A percentile compares a stretch with the other conserved stretches of the same genome.
phyloP scores from a whole-genome alignment of 805 yeast species.

The Wickerhamiella siamensis region DNA sequence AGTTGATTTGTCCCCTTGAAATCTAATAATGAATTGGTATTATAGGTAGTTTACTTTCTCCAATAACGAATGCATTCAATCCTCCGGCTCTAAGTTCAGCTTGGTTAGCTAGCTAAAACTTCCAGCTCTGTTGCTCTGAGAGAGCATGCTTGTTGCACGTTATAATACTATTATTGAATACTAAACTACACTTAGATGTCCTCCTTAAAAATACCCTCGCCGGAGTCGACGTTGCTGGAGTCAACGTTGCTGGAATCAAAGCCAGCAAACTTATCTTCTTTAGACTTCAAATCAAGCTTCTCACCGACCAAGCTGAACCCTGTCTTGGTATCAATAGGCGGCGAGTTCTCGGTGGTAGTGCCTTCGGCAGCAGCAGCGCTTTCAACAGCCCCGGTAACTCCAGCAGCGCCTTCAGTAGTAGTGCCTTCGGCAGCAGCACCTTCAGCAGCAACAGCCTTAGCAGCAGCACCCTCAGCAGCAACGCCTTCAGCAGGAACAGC shows the following conservation, averaged over 20 bases:
- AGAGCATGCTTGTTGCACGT: no score
- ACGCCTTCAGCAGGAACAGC: background rate
- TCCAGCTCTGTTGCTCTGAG: no score
- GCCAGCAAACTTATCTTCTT: constrained; percentile 14
- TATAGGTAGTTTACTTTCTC: no score
- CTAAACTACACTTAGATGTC: constrained; percentile 11
- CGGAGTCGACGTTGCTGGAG: constrained; percentile 9
- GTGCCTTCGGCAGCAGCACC: background rate
- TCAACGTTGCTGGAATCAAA: constrained; percentile 20
- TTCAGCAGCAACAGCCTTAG: background rate
- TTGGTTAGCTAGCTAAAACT: no score
- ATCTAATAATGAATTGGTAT: no score
- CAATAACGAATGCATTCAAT: no score
- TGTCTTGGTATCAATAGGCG: constrained; percentile 22
- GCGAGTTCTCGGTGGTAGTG: constrained; percentile 17
- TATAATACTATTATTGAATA: background rate
- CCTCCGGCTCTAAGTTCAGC: no score
- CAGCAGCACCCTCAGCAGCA: background rate
- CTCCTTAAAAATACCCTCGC: constrained; percentile 18
- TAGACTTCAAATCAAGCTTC: constrained; percentile 1
- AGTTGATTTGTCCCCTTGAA: no score
- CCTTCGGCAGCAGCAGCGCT: constrained; percentile 10
- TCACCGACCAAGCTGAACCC: constrained; percentile 22
- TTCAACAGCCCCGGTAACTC: constrained; percentile 8
- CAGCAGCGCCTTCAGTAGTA: background rate